Evolutionary conservation across 495 filamentous ascomycete genomes (phyloP).

Genomic region (Neurospora sp.): DNA sequence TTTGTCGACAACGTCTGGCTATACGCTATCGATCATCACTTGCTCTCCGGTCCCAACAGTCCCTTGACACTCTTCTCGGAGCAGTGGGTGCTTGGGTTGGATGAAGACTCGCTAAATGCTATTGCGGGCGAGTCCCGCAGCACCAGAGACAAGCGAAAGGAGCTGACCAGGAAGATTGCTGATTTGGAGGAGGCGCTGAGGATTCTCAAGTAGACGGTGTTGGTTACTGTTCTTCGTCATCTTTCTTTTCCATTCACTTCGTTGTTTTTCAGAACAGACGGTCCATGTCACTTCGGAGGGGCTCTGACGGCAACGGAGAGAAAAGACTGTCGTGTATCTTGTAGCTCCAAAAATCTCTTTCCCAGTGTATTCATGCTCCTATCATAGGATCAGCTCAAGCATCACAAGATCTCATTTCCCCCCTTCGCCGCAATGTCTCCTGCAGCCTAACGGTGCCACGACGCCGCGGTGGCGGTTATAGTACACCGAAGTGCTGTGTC

Average conservation of each 20-base stretch:
- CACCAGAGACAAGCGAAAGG: constrained; percentile 13
- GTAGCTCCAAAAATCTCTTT: too few relatives aligned
- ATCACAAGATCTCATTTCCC: too few relatives aligned
- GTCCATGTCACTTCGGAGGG: too few relatives aligned
- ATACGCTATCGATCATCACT: constrained; percentile 24
- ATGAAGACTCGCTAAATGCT: constrained; percentile 18
- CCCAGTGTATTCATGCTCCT: too few relatives aligned
- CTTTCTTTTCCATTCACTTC: neutral
- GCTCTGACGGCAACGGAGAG: too few relatives aligned
- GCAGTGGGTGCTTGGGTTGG: constrained; percentile 24
- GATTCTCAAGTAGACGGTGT: constrained; percentile 12
- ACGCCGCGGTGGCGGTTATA: neutral
- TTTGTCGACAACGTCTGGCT: constrained; percentile 49
- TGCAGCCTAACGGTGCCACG: too few relatives aligned
- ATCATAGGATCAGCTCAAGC: too few relatives aligned
- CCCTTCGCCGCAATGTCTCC: too few relatives aligned
- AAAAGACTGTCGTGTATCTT: too few relatives aligned
- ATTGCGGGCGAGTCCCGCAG: constrained; percentile 26
- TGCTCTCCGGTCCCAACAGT: constrained; percentile 23
- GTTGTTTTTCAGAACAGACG: too few relatives aligned
- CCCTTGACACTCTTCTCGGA: constrained; percentile 24
- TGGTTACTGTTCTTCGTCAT: neutral
- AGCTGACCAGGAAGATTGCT: constrained; percentile 17
- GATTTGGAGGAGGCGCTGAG: constrained; percentile 18
- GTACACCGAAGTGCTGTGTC: neutral